Evolutionary conservation across 1,139 yeast genomes (phyloP).

Genomic region (Blastobotrys petasosporus): DNA sequence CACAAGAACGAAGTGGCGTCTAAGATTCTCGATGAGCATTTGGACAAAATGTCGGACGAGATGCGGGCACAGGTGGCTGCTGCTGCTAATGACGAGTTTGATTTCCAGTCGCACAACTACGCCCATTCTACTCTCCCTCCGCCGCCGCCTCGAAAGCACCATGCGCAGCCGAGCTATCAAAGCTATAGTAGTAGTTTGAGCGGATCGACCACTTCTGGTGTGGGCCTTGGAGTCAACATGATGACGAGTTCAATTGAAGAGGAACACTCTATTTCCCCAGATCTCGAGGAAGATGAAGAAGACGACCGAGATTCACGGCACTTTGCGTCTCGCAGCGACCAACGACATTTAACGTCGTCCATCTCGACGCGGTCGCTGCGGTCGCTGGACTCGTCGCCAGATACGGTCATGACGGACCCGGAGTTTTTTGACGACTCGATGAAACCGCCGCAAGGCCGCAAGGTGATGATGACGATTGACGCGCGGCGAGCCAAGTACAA

Average conservation of each 20-base stretch:
- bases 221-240: background rate
- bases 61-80: background rate
- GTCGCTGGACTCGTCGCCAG: constrained; percentile 10
- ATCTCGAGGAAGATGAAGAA: background rate
- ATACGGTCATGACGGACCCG: constrained; percentile 9
- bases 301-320: background rate
- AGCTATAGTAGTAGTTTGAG: background rate
- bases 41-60: constrained; percentile 2
- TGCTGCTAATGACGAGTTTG: constrained; percentile 6
- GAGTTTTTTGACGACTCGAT: background rate
- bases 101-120: constrained; percentile 5
- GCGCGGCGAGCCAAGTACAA: too few relatives aligned
- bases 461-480: too few relatives aligned
- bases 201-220: background rate
- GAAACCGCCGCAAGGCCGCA: too few relatives aligned
- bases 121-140: background rate
- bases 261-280: background rate
- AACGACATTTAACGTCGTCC: background rate
- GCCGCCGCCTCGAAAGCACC: background rate
- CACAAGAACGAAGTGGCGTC: background rate
- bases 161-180: background rate
- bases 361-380: constrained; percentile 10
- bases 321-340: background rate
- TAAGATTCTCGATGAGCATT: background rate
- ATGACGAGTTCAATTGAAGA: background rate